phyloP scores from a whole-genome alignment of 805 yeast genomes.

The Myxozyma monticola region DNA sequence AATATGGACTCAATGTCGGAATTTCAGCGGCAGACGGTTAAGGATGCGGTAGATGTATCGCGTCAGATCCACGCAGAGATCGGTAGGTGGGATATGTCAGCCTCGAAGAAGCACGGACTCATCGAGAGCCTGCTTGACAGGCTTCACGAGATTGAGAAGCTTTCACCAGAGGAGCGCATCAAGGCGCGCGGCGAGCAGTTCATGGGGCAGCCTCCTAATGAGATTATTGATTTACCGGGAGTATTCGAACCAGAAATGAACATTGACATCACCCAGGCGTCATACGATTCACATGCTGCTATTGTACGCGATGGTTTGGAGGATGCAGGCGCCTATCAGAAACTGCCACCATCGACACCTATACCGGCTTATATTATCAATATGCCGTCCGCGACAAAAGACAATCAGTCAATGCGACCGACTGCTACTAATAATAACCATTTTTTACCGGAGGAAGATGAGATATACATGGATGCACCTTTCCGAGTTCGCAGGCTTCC shows the following conservation, averaged over 20 bases:
- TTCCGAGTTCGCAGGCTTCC: constrained; percentile 20
- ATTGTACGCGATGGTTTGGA: constrained; percentile 4
- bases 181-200: too few relatives aligned
- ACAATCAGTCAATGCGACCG: neutral
- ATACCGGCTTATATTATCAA: constrained; percentile 1
- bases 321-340: neutral
- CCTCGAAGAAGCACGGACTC: constrained; percentile 19
- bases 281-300: constrained; percentile 13
- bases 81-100: constrained; percentile 18
- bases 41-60: constrained; percentile 21
- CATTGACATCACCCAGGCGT: constrained; percentile 3
- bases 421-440: constrained; percentile 3
- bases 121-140: constrained; percentile 20
- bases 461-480: constrained; percentile 26
- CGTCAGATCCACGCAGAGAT: constrained; percentile 14
- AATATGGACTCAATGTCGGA: constrained; percentile 22
- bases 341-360: neutral
- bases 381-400: neutral
- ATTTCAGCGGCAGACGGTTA: constrained; percentile 21
- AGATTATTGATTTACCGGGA: constrained; percentile 9
- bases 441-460: constrained; percentile 29
- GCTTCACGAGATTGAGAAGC: constrained; percentile 15
- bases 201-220: too few relatives aligned
- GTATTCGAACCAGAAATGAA: constrained; percentile 10
- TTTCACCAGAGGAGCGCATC: constrained; percentile 25